Percentiles rank a stretch among this genome's conserved stretches.
Evolutionary conservation across 176 grass and related monocot species (phyloP).

Genomic region (sorghum (Sorghum bicolor)): DNA sequence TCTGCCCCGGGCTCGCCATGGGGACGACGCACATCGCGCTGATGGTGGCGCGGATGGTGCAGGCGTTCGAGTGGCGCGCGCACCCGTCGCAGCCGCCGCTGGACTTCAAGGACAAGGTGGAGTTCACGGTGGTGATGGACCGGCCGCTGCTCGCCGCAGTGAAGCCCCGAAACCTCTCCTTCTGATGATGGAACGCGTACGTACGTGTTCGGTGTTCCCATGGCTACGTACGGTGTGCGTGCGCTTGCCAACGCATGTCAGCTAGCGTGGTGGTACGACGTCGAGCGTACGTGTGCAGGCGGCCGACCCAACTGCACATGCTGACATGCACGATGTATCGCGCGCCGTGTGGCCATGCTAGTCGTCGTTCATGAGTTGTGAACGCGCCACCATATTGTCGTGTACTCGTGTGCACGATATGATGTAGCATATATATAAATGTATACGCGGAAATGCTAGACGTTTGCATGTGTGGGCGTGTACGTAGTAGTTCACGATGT

Average conservation of each 20-base stretch:
- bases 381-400: neutral
- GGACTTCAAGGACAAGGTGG: conserved; percentile 89
- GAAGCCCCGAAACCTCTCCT: conserved; percentile 51
- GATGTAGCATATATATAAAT: neutral
- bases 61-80: conserved; percentile 81
- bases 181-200: conserved; percentile 48
- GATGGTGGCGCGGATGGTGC: conserved; percentile 81
- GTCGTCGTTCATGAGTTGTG: neutral
- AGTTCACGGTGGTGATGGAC: conserved; percentile 95
- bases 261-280: neutral
- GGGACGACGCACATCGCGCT: conserved; percentile 83
- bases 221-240: neutral
- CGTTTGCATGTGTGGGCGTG: neutral
- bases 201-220: no score
- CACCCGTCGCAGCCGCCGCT: conserved; percentile 67
- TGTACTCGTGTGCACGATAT: neutral
- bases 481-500: neutral
- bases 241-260: neutral
- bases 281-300: neutral
- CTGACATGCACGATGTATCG: no score
- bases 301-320: neutral
- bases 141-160: conserved; percentile 60
- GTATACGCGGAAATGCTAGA: neutral
- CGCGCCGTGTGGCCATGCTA: neutral
- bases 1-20: conserved; percentile 85